A percentile compares a stretch with the other conserved stretches of the same genome.
phyloP scores from a whole-genome alignment of 1,284 basidiomycete species.

The Leccinum angustisporum region DNA sequence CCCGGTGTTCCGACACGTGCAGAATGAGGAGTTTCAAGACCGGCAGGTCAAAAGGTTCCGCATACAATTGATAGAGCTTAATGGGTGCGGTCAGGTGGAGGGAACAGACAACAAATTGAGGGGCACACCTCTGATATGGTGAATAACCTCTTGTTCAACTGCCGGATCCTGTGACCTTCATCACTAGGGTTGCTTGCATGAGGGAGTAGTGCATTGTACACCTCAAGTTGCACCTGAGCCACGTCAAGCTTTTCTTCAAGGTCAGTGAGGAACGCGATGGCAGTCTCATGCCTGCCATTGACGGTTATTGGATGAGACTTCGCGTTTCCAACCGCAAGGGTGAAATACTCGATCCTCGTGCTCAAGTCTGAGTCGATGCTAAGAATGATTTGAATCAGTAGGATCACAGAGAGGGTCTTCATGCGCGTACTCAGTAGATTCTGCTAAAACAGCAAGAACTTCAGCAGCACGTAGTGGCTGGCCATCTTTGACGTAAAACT shows the following conservation, averaged over 20 bases:
- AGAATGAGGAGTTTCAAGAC: constrained; percentile 89
- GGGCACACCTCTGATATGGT: constrained; percentile 67
- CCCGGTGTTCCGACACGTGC: constrained; percentile 90
- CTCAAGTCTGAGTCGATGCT: constrained; percentile 74
- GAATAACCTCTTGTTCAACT: constrained; percentile 56
- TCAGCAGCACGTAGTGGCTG: constrained; percentile 85
- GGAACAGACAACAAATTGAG: constrained; percentile 1
- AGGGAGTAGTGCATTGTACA: constrained; percentile 66
- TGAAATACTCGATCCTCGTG: constrained; percentile 83
- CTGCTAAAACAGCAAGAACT: constrained; percentile 84
- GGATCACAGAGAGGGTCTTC: not conserved
- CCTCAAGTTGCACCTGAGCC: constrained; percentile 92
- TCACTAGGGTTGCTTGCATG: constrained; percentile 59
- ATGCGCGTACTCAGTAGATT: constrained; percentile 74
- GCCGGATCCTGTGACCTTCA: constrained; percentile 54
- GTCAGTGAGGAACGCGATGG: constrained; percentile 85
- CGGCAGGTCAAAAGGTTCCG: constrained; percentile 83
- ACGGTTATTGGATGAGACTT: constrained; percentile 87
- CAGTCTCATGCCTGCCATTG: constrained; percentile 75
- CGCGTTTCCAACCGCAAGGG: constrained; percentile 92
- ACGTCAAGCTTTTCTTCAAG: constrained; percentile 97
- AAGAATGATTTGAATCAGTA: constrained; percentile 1
- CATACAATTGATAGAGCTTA: constrained; percentile 88
- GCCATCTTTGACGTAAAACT: constrained; percentile 92
- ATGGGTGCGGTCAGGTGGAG: constrained; percentile 13